These are phyloP conservation scores for Lipomyces chichibuensis DNA, from an alignment of 805 yeast species.

Conservation along the genomic window DNA sequence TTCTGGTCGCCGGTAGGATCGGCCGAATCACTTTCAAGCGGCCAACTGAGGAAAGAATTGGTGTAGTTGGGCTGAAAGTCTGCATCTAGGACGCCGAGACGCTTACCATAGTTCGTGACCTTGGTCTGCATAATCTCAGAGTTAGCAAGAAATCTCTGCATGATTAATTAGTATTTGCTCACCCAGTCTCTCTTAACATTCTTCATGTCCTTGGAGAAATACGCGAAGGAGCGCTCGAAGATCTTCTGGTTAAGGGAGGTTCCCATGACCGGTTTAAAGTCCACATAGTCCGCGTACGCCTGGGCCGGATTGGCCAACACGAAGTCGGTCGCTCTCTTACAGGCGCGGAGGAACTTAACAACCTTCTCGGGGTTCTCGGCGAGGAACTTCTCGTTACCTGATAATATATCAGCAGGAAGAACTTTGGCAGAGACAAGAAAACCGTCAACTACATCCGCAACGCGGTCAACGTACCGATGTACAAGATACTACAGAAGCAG, in stretches of 20 bases:
- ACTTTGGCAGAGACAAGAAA: not conserved
- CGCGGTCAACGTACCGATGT: conserved; percentile 45
- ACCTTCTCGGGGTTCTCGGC: conserved; percentile 53
- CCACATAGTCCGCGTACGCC: conserved; percentile 53
- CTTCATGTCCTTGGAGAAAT: conserved; percentile 55
- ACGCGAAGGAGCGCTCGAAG: conserved; percentile 59
- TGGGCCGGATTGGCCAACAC: conserved; percentile 50
- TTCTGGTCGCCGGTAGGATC: conserved; percentile 56
- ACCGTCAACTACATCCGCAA: too few species aligned
- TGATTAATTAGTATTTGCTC: not conserved
- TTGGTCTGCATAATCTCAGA: conserved; percentile 40
- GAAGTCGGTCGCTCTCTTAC: conserved; percentile 56
- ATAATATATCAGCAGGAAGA: not conserved
- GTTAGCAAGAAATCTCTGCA: not conserved
- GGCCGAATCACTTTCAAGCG: conserved; percentile 52
- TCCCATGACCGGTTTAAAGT: conserved; percentile 55
- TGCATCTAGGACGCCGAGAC: conserved; percentile 55
- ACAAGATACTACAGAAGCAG: conserved; percentile 60
- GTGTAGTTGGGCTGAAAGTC: conserved; percentile 56
- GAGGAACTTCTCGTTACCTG: conserved; percentile 53
- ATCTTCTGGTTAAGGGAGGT: conserved; percentile 50
- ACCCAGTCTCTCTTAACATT: conserved; percentile 61
- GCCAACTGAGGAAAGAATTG: conserved; percentile 56
- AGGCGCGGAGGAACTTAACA: conserved; percentile 51
- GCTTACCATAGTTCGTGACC: conserved; percentile 59